Evolutionary conservation across 2,329 filamentous ascomycete species (phyloP).

Genomic region (Ophiocordyceps camponoti-leonardi): DNA sequence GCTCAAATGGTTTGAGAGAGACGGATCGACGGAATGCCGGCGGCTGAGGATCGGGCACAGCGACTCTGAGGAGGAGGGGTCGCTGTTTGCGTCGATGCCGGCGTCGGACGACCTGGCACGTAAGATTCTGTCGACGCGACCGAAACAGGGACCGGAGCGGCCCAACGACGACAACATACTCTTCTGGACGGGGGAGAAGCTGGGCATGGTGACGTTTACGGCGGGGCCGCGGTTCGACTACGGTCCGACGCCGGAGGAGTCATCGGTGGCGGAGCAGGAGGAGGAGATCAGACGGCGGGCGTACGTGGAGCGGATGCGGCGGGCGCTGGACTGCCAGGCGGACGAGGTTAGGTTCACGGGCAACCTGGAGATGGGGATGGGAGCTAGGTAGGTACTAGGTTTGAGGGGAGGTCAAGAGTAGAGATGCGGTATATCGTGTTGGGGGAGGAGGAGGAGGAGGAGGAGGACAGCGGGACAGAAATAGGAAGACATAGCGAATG

Average conservation of each 20-base stretch:
- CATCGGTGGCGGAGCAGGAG: conserved; percentile 13
- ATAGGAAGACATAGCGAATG: background rate
- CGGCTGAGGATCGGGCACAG: conserved; percentile 37
- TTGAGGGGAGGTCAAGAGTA: background rate
- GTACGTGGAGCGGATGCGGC: conserved; percentile 57
- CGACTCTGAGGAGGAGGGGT: conserved; percentile 25
- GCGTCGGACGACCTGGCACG: conserved; percentile 57
- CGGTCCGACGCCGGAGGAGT: conserved; percentile 9
- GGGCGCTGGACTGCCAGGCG: conserved; percentile 59
- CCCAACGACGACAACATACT: conserved; percentile 51
- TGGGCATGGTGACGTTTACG: conserved; percentile 56
- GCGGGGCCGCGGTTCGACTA: conserved; percentile 27
- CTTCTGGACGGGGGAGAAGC: conserved; percentile 74
- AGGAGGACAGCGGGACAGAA: background rate
- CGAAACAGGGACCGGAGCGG: conserved; percentile 12
- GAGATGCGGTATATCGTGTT: no score
- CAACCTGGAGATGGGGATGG: conserved; percentile 29
- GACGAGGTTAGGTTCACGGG: conserved; percentile 62
- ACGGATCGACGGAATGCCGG: conserved; percentile 49
- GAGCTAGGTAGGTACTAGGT: background rate
- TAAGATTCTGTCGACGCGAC: conserved; percentile 53
- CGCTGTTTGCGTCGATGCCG: conserved; percentile 33
- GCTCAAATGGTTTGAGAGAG: conserved; percentile 81
- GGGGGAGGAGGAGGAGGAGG: background rate
- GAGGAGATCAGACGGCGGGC: conserved; percentile 33